phyloP scores from a whole-genome alignment of 495 filamentous ascomycete genomes.

The Astrocystis sublimbata region DNA sequence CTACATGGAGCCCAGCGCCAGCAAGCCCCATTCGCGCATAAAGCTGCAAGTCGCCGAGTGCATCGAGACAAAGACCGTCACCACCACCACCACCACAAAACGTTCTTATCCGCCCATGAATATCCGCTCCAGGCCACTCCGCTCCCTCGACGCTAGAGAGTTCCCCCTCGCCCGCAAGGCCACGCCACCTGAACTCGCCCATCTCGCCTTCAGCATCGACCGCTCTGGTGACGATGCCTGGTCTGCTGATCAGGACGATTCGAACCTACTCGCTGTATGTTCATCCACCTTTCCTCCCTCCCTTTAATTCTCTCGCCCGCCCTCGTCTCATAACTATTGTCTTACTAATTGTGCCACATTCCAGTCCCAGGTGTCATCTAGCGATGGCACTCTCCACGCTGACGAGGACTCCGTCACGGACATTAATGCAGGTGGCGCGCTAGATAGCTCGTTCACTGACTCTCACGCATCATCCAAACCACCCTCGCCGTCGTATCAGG shows the following conservation, averaged over 20 bases:
- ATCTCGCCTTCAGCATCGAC: constrained; percentile 67
- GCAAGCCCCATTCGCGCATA: constrained; percentile 37
- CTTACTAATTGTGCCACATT: constrained; percentile 19
- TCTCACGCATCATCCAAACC: constrained; percentile 22
- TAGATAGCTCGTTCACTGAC: constrained; percentile 33
- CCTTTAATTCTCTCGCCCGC: background rate
- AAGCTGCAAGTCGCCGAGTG: constrained; percentile 57
- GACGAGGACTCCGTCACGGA: no score
- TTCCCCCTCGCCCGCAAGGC: constrained; percentile 84
- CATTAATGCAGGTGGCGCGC: constrained; percentile 36
- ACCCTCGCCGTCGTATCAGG: constrained; percentile 19
- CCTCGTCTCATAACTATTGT: constrained; percentile 12
- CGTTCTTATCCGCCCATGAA: constrained; percentile 81
- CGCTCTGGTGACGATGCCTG: constrained; percentile 58
- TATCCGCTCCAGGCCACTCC: constrained; percentile 70
- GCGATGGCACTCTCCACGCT: constrained; percentile 34
- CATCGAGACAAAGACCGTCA: constrained; percentile 69
- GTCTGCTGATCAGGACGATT: constrained; percentile 65
- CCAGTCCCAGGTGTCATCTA: constrained; percentile 38
- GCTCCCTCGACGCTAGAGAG: constrained; percentile 78
- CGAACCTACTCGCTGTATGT: constrained; percentile 53
- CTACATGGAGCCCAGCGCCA: constrained; percentile 44
- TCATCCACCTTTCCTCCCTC: constrained; percentile 11
- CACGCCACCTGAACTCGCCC: constrained; percentile 73
- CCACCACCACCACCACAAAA: constrained; percentile 93